Percentiles rank a stretch among this genome's conserved stretches.
Evolutionary conservation across 331 rosid species (phyloP).

Genomic region (Quercus tomentella): DNA sequence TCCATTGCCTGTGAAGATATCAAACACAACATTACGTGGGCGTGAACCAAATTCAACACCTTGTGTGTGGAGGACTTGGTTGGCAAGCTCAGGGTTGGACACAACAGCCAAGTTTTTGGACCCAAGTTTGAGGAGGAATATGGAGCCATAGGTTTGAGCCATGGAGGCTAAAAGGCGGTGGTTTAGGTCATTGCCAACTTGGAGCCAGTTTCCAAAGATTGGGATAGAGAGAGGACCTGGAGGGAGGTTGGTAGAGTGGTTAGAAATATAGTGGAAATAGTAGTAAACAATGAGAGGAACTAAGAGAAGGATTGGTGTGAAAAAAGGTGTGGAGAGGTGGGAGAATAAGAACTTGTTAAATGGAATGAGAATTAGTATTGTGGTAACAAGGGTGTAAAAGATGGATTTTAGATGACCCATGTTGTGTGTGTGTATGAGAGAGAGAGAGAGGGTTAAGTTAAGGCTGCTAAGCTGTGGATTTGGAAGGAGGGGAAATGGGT

Average conservation of each 20-base stretch:
- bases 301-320: background rate
- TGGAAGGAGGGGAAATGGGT: slow-evolving; percentile 1
- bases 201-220: slow-evolving; percentile 81
- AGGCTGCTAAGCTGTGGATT: background rate
- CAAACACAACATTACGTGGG: slow-evolving; percentile 71
- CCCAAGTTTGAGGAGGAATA: slow-evolving; percentile 68
- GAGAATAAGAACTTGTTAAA: slow-evolving; percentile 12
- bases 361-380: slow-evolving; percentile 18
- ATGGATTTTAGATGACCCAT: slow-evolving; percentile 31
- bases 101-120: slow-evolving; percentile 66
- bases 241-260: slow-evolving; percentile 32
- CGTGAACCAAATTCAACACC: slow-evolving; percentile 81
- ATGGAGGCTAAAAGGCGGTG: slow-evolving; percentile 62
- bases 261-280: slow-evolving; percentile 15
- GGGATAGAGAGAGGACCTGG: slow-evolving; percentile 71
- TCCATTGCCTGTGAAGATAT: slow-evolving; percentile 75
- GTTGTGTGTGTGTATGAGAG: too few species aligned
- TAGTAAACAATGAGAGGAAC: slow-evolving; percentile 13
- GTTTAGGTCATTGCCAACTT: slow-evolving; percentile 76
- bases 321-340: background rate
- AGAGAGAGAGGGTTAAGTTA: too few species aligned
- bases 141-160: slow-evolving; percentile 48
- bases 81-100: slow-evolving; percentile 61
- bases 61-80: slow-evolving; percentile 72
- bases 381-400: slow-evolving; percentile 19